Evolutionary conservation across 148 eudicot species (phyloP).

Genomic region (Rhododendron simsii): DNA sequence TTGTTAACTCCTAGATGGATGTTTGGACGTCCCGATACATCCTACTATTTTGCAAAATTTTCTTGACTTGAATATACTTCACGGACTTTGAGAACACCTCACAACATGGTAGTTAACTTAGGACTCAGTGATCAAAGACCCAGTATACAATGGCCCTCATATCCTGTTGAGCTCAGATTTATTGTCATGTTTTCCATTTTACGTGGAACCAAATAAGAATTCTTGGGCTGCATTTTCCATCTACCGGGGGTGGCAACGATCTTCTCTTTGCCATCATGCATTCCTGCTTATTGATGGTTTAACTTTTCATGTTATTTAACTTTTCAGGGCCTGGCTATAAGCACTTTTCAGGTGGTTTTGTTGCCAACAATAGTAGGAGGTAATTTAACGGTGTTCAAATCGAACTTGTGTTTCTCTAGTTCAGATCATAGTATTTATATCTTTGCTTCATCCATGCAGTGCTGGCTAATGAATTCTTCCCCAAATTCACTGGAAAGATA

Average conservation of each 20-base stretch:
- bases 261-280: not conserved
- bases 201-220: not conserved
- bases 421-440: not conserved
- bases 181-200: not conserved
- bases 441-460: conserved; percentile 46
- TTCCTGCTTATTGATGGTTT: not conserved
- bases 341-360: conserved; percentile 97
- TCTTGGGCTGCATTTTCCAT: not conserved
- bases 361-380: conserved; percentile 93
- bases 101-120: not conserved
- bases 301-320: not conserved
- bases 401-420: not conserved
- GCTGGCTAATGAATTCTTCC: conserved; percentile 80
- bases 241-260: not conserved
- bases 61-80: not conserved
- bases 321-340: conserved; percentile 88
- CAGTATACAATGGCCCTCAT: not conserved
- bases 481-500: conserved; percentile 93
- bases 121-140: not conserved
- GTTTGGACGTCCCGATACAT: not conserved
- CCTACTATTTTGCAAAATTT: not conserved
- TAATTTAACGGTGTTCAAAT: conserved; percentile 28
- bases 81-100: not conserved
- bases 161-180: not conserved
- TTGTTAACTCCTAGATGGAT: not conserved